These are phyloP conservation scores for Pluteus cervinus DNA, from an alignment of 768 basidiomycete species.

Conservation along the genomic window DNA sequence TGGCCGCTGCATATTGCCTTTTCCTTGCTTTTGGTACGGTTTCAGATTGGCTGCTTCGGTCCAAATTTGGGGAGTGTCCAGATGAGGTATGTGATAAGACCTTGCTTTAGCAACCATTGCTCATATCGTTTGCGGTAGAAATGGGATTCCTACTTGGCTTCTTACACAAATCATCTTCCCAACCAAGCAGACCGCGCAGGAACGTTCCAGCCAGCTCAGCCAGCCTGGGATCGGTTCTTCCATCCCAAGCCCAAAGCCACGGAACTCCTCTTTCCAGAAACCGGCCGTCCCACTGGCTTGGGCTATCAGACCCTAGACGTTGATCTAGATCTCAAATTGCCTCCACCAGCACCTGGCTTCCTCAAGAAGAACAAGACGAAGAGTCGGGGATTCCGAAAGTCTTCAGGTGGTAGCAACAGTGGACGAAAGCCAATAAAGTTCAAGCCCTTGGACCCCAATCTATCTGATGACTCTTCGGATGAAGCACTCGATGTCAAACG, in stretches of 20 bases:
- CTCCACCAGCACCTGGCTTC: too few species aligned
- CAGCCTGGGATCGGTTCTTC: conserved; percentile 50
- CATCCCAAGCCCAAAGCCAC: conserved; percentile 1
- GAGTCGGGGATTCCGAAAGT: too few species aligned
- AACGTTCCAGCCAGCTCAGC: conserved; percentile 44
- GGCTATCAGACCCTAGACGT: too few species aligned
- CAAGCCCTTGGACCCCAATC: too few species aligned
- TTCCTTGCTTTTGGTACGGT: conserved; percentile 40
- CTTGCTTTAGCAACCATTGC: not conserved
- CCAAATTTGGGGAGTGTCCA: conserved; percentile 59
- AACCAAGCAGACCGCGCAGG: conserved; percentile 50
- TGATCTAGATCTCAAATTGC: too few species aligned
- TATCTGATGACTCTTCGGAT: too few species aligned
- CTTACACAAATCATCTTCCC: conserved; percentile 50
- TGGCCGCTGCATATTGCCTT: conserved; percentile 52
- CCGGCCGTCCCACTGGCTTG: too few species aligned
- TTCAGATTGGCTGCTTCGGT: conserved; percentile 49
- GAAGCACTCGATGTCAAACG: too few species aligned
- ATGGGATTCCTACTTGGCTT: conserved; percentile 64
- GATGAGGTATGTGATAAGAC: conserved; percentile 43
- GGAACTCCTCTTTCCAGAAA: too few species aligned
- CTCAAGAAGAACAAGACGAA: too few species aligned
- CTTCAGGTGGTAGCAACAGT: too few species aligned
- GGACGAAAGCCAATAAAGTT: too few species aligned
- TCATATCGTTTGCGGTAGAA: conserved; percentile 32